Evolutionary conservation across 208 protist species (phyloP).

Genomic region (Acanthamoeba polyphaga): DNA sequence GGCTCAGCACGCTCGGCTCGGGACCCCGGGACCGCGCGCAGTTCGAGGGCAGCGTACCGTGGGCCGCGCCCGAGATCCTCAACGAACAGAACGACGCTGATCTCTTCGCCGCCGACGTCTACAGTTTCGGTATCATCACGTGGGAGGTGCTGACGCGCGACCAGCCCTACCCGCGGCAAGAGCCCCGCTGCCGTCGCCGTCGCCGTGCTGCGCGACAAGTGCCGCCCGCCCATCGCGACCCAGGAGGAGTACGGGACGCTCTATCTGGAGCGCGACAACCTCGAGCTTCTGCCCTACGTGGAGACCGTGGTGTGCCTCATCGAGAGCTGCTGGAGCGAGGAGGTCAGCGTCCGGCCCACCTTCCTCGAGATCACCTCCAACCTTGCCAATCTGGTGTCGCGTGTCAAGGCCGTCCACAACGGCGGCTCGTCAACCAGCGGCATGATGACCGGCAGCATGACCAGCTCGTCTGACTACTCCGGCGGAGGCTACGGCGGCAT

Average conservation of each 20-base stretch:
- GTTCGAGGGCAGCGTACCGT: slow-evolving; percentile 53
- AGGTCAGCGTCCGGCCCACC: neutral
- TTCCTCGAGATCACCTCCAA: slow-evolving; percentile 42
- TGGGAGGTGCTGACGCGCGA: slow-evolving; percentile 64
- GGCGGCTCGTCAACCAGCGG: slow-evolving; percentile 18
- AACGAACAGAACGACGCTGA: neutral
- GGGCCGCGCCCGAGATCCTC: slow-evolving; percentile 61
- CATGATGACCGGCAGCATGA: slow-evolving; percentile 32
- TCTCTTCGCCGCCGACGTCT: neutral
- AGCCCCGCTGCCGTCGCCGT: slow-evolving; percentile 36
- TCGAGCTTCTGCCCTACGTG: slow-evolving; percentile 15
- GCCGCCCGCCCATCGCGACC: neutral
- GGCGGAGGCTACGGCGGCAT: neutral
- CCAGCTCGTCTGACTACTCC: slow-evolving; percentile 25
- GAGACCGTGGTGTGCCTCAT: slow-evolving; percentile 16
- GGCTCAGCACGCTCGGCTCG: neutral
- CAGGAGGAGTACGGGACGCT: slow-evolving; percentile 8
- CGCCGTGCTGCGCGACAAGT: slow-evolving; percentile 52
- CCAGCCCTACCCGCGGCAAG: slow-evolving; percentile 44
- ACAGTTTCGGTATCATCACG: slow-evolving; percentile 52
- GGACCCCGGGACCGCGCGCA: neutral
- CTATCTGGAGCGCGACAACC: neutral
- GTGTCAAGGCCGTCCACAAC: slow-evolving; percentile 36
- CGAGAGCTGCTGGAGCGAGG: slow-evolving; percentile 38
- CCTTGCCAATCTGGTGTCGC: neutral